A percentile compares a stretch with the other conserved stretches of the same genome.
Evolutionary conservation across 331 rosid species (phyloP).

Genomic region (Pyrus hybrid): DNA sequence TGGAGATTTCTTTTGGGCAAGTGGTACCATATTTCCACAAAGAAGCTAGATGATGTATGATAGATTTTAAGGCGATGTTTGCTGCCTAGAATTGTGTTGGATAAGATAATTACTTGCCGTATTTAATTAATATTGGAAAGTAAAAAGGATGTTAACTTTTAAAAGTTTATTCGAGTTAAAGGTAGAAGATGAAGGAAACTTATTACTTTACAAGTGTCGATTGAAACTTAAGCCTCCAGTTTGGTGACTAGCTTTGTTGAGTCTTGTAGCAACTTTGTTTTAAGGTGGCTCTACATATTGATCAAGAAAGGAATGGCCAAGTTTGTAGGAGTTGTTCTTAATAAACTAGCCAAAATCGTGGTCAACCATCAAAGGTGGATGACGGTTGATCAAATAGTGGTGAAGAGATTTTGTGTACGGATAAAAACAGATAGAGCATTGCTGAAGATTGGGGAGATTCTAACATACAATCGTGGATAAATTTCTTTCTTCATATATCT

Average conservation of each 20-base stretch:
- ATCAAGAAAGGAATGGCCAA: background rate
- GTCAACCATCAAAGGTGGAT: background rate
- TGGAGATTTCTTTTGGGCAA: too few relatives aligned
- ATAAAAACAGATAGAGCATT: background rate
- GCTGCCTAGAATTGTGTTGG: background rate
- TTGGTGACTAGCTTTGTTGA: background rate
- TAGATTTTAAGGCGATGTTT: too few relatives aligned
- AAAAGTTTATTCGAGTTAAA: too few relatives aligned
- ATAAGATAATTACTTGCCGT: background rate
- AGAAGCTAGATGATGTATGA: too few relatives aligned
- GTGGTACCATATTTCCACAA: too few relatives aligned
- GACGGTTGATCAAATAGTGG: background rate
- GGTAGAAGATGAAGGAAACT: too few relatives aligned
- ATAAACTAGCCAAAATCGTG: background rate
- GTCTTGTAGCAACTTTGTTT: background rate
- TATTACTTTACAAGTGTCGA: background rate
- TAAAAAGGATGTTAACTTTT: too few relatives aligned
- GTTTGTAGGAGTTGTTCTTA: background rate
- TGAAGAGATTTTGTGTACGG: background rate
- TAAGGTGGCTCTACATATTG: background rate
- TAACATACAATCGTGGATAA: too few relatives aligned
- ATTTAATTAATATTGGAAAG: too few relatives aligned
- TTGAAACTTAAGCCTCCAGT: background rate
- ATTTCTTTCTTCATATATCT: too few relatives aligned
- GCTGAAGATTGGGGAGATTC: background rate